phyloP scores from a whole-genome alignment of 192 early-diverging fungal genomes.

The Entomortierella chlamydospora region DNA sequence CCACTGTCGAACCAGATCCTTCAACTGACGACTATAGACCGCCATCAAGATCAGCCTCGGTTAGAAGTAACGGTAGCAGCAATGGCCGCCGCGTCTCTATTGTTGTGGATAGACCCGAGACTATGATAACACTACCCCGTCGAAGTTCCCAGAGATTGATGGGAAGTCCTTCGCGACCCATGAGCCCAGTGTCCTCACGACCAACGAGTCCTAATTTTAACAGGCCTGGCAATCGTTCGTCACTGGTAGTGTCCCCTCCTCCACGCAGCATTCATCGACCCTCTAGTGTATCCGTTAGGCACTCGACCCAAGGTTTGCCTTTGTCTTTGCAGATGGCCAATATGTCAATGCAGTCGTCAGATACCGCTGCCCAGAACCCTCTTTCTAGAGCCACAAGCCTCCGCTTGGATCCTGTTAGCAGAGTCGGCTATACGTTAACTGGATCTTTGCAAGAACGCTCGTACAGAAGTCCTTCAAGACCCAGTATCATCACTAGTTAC shows the following conservation, averaged over 20 bases:
- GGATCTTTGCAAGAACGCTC: slow-evolving; percentile 1
- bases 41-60: neutral
- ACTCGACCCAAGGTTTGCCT: slow-evolving; percentile 25
- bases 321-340: slow-evolving; percentile 9
- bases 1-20: no score
- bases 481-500: neutral
- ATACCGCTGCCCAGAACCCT: neutral
- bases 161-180: slow-evolving; percentile 38
- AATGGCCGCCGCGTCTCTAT: slow-evolving; percentile 36
- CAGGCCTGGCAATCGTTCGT: slow-evolving; percentile 23
- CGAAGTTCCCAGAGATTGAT: slow-evolving; percentile 38
- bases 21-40: no score
- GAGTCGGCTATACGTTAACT: no score
- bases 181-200: slow-evolving; percentile 44
- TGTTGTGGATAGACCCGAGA: slow-evolving; percentile 22
- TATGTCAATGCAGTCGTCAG: neutral
- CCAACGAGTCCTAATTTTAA: slow-evolving; percentile 33
- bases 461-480: slow-evolving; percentile 15
- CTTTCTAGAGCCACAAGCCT: slow-evolving; percentile 18
- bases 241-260: slow-evolving; percentile 39
- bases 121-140: slow-evolving; percentile 30
- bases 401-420: neutral
- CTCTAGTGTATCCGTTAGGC: slow-evolving; percentile 17
- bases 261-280: slow-evolving; percentile 49
- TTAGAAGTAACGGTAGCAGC: slow-evolving; percentile 5